phyloP scores from a whole-genome alignment of 192 early-diverging fungal species.

The Mortierella hygrophila region DNA sequence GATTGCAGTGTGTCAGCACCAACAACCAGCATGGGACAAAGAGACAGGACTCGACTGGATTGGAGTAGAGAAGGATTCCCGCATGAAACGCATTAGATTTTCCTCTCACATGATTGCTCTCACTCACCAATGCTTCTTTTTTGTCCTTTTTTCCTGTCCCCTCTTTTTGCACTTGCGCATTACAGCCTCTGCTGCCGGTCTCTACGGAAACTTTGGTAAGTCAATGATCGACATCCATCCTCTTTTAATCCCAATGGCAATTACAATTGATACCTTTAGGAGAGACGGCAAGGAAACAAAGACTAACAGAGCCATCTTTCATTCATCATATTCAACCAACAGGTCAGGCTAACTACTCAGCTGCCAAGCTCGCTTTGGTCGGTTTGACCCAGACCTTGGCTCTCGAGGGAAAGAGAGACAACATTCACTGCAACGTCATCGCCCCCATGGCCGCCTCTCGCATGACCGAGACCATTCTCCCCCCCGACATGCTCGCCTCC shows the following conservation, averaged over 20 bases:
- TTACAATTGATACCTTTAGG: neutral
- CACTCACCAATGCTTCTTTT: neutral
- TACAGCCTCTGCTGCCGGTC: slow-evolving; percentile 96
- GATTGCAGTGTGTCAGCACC: no score
- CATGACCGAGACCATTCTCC: slow-evolving; percentile 98
- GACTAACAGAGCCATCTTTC: neutral
- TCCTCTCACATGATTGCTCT: no score
- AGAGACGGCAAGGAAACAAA: neutral
- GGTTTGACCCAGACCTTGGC: slow-evolving; percentile 94
- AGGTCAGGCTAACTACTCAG: slow-evolving; percentile 81
- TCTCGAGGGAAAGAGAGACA: slow-evolving; percentile 94
- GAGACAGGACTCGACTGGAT: no score
- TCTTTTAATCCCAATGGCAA: neutral
- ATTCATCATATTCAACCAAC: neutral
- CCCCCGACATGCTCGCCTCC: slow-evolving; percentile 93
- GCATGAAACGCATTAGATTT: no score
- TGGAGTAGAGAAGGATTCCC: no score
- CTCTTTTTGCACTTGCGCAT: slow-evolving; percentile 52
- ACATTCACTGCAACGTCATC: slow-evolving; percentile 94
- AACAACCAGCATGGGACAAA: no score
- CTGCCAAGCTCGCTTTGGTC: slow-evolving; percentile 94
- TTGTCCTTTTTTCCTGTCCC: neutral
- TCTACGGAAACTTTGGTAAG: slow-evolving; percentile 98
- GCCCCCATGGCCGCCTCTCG: slow-evolving; percentile 97
- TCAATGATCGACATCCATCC: slow-evolving; percentile 55